A percentile compares a stretch with the other conserved stretches of the same genome.
phyloP scores from a whole-genome alignment of 1,139 yeast genomes.

The Keqinozyma sinolaborantium region DNA sequence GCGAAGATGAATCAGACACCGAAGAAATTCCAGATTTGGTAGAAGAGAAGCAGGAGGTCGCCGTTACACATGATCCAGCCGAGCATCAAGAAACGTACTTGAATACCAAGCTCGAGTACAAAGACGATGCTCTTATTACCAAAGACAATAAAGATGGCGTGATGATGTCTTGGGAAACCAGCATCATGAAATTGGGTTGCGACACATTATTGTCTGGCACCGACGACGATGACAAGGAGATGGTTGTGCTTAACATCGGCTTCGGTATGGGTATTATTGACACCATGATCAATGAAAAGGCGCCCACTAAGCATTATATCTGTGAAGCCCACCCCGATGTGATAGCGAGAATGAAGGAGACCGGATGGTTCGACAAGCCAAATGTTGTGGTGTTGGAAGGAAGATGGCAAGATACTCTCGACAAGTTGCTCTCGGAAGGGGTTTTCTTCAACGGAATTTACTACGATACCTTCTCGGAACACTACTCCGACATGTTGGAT shows the following conservation, averaged over 20 bases:
- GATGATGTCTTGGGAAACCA: constrained; percentile 96
- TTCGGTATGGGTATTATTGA: constrained; percentile 98
- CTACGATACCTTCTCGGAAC: constrained; percentile 92
- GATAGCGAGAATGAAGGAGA: constrained; percentile 55
- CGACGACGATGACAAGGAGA: constrained; percentile 35
- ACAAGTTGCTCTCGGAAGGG: constrained; percentile 61
- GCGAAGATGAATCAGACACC: constrained; percentile 18
- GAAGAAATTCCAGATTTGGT: constrained; percentile 5
- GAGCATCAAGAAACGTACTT: constrained; percentile 65
- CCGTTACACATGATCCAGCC: constrained; percentile 39
- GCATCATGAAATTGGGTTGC: constrained; percentile 78
- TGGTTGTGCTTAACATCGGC: constrained; percentile 75
- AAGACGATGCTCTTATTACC: constrained; percentile 70
- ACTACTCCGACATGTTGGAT: constrained; percentile 78
- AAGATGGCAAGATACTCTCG: constrained; percentile 84
- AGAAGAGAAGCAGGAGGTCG: constrained; percentile 5
- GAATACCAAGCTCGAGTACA: constrained; percentile 63
- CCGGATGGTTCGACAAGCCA: constrained; percentile 82
- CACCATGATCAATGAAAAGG: constrained; percentile 56
- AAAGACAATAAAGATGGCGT: constrained; percentile 80
- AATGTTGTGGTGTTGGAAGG: constrained; percentile 79
- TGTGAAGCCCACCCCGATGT: constrained; percentile 97
- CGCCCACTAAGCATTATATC: constrained; percentile 75
- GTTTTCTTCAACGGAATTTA: constrained; percentile 86
- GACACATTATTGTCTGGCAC: constrained; percentile 52